Evolutionary conservation across 1,139 yeast genomes (phyloP).

Genomic region (Yamadazyma friedrichii): DNA sequence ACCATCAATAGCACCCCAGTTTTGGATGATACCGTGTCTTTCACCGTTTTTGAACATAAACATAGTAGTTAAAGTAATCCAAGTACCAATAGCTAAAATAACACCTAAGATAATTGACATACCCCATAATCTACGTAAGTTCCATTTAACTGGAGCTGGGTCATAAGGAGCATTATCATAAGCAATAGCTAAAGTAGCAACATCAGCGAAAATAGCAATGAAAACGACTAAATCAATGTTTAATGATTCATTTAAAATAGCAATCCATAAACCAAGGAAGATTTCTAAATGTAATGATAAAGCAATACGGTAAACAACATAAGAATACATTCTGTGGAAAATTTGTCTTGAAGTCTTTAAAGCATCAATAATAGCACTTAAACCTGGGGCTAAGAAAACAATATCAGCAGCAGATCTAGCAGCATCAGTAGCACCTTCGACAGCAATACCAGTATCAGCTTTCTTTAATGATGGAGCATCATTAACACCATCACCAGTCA

Average conservation of each 20-base stretch:
- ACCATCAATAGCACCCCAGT: slow-evolving; percentile 92
- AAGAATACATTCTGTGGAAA: slow-evolving; percentile 98
- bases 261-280: slow-evolving; percentile 92
- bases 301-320: slow-evolving; percentile 95
- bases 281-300: slow-evolving; percentile 88
- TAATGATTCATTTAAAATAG: slow-evolving; percentile 80
- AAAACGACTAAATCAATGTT: slow-evolving; percentile 86
- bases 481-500: slow-evolving; percentile 99
- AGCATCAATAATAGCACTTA: slow-evolving; percentile 92
- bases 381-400: slow-evolving; percentile 95
- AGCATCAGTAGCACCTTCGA: slow-evolving; percentile 96
- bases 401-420: slow-evolving; percentile 96
- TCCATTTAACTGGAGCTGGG: slow-evolving; percentile 97
- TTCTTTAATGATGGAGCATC: slow-evolving; percentile 96
- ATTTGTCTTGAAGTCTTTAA: slow-evolving; percentile 92
- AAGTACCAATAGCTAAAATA: slow-evolving; percentile 82
- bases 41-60: slow-evolving; percentile 68
- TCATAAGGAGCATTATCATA: slow-evolving; percentile 98
- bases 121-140: slow-evolving; percentile 96
- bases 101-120: slow-evolving; percentile 84
- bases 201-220: slow-evolving; percentile 94
- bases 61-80: slow-evolving; percentile 92
- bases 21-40: slow-evolving; percentile 73
- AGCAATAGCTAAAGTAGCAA: slow-evolving; percentile 93
- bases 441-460: slow-evolving; percentile 97